Evolutionary conservation across 495 filamentous ascomycete species (phyloP).

Genomic region (Xylaria nigripes): DNA sequence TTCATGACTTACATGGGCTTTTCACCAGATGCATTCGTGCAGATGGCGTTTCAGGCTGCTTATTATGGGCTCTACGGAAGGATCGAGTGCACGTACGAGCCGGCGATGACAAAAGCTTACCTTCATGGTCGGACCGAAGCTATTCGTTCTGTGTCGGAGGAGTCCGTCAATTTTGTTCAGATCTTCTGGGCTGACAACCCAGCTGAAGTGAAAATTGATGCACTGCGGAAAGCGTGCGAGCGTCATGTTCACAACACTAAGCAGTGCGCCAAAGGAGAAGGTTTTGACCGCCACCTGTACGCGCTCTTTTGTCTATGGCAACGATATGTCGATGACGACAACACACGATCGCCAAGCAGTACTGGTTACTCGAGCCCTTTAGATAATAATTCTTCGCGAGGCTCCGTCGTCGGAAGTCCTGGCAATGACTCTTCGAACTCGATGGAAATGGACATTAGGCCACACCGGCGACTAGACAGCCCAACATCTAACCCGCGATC

Average conservation of each 20-base stretch:
- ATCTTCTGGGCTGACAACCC: constrained; percentile 94
- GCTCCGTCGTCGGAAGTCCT: constrained; percentile 49
- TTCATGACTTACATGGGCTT: constrained; percentile 96
- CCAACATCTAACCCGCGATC: constrained; percentile 24
- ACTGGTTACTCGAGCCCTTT: constrained; percentile 53
- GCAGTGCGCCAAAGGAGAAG: constrained; percentile 83
- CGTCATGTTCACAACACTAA: constrained; percentile 73
- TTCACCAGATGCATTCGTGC: constrained; percentile 94
- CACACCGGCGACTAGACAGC: constrained; percentile 31
- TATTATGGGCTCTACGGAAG: constrained; percentile 96
- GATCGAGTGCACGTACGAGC: constrained; percentile 92
- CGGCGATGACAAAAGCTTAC: constrained; percentile 93
- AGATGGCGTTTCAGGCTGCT: constrained; percentile 98
- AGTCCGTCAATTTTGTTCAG: constrained; percentile 76
- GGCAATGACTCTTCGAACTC: constrained; percentile 43
- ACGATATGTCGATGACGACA: constrained; percentile 69
- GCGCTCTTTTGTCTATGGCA: constrained; percentile 96
- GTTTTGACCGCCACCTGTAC: constrained; percentile 91
- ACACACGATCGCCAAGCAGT: constrained; percentile 42
- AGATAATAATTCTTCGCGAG: constrained; percentile 37
- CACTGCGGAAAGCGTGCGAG: constrained; percentile 72
- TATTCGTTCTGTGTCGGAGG: constrained; percentile 74
- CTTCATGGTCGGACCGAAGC: constrained; percentile 93
- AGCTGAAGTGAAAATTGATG: constrained; percentile 70
- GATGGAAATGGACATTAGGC: constrained; percentile 18